These are phyloP conservation scores for Penicillium flavigenum DNA, from an alignment of 495 filamentous ascomycete genomes.

Conservation along the genomic window DNA sequence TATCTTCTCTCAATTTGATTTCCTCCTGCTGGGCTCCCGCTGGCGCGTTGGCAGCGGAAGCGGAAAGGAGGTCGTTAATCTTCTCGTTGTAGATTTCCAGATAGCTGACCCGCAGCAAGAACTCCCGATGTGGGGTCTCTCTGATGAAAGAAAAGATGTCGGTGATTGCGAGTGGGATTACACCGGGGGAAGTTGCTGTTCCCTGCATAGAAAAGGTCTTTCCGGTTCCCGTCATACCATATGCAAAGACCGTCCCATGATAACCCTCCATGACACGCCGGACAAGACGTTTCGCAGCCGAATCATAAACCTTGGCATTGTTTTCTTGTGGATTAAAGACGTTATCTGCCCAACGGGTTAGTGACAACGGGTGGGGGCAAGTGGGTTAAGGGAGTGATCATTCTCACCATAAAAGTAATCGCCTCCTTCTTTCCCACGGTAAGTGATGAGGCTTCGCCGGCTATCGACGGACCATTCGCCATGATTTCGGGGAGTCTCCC, in stretches of 20 bases:
- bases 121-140: conserved; percentile 92
- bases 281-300: conserved; percentile 88
- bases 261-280: conserved; percentile 98
- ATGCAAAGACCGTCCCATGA: conserved; percentile 96
- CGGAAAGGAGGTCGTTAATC: conserved; percentile 89
- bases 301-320: conserved; percentile 91
- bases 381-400: neutral
- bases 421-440: conserved; percentile 83
- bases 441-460: conserved; percentile 76
- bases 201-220: conserved; percentile 99
- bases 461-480: conserved; percentile 93
- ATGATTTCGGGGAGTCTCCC: conserved; percentile 60
- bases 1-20: conserved; percentile 94
- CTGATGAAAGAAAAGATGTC: conserved; percentile 99
- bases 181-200: conserved; percentile 92
- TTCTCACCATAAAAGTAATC: conserved; percentile 87
- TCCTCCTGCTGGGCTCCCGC: conserved; percentile 67
- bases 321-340: conserved; percentile 91
- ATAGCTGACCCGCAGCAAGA: conserved; percentile 94
- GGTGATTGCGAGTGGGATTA: conserved; percentile 95
- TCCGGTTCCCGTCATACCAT: conserved; percentile 98
- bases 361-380: neutral
- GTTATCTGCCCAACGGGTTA: conserved; percentile 63
- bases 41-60: conserved; percentile 54
- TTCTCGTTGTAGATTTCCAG: conserved; percentile 98